phyloP scores from a whole-genome alignment of 2,329 filamentous ascomycete species.

The Botrytis pseudocinerea region DNA sequence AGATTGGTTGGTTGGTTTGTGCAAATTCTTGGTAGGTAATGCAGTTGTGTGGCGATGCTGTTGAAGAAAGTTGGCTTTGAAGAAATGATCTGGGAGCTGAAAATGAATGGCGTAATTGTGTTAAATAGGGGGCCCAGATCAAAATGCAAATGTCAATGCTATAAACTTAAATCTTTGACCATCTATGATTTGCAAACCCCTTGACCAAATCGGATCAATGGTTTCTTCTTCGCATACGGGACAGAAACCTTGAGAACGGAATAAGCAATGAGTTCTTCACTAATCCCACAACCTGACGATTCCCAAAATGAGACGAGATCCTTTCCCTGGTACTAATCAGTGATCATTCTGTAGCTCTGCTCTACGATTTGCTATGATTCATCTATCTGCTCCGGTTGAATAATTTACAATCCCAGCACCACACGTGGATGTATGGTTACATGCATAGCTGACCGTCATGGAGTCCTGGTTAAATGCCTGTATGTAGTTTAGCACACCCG shows the following conservation, averaged over 20 bases:
- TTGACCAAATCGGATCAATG: background rate
- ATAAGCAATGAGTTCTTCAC: background rate
- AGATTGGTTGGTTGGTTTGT: background rate
- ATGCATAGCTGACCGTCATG: background rate
- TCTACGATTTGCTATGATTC: slow-evolving; percentile 7
- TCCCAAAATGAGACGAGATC: background rate
- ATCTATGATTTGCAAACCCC: slow-evolving; percentile 4
- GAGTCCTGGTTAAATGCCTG: background rate
- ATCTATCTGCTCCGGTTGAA: background rate
- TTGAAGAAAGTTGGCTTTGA: slow-evolving; percentile 11
- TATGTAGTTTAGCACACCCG: background rate
- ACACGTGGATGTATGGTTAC: slow-evolving; percentile 10
- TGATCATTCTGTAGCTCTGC: slow-evolving; percentile 1
- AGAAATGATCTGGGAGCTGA: slow-evolving; percentile 3
- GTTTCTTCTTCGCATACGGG: background rate
- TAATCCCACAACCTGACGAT: slow-evolving; percentile 1
- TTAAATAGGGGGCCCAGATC: background rate
- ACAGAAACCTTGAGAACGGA: background rate
- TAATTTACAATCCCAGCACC: slow-evolving; percentile 3
- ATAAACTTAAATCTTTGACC: background rate
- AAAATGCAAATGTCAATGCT: background rate
- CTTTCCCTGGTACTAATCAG: background rate
- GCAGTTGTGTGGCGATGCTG: background rate
- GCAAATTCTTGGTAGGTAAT: background rate
- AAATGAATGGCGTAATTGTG: background rate